Base-by-base conservation (phyloP, 2,329 filamentous ascomycete genomes). In the Penicillium sp. region DNA sequence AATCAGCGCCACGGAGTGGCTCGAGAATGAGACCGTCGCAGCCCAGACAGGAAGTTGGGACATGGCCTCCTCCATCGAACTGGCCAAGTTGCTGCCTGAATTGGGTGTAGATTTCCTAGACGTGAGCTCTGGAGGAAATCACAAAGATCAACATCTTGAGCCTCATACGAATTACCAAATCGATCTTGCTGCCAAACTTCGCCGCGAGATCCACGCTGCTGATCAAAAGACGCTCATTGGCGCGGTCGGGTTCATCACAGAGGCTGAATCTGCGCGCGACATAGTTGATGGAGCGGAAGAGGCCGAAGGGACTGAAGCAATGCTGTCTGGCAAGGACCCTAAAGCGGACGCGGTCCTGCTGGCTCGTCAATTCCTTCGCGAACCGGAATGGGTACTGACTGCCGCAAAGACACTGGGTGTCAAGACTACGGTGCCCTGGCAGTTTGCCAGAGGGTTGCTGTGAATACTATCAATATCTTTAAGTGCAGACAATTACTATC, bases 1-100 rank as follows among this genome's bases (percentile, higher is more conserved):
- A 11, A 83, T 92, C 64, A 86, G 83, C 48, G 87, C 85, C 0
- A 86, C 85, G 0, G 89, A 92, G 67, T 91, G 87, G 86, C 78
- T 92, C 0, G 86, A 90, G 45, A 78, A 57, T 1, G 51, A 60
- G 24, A 46, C 57, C 1, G 50, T 61, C 11, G 64, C 63, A 24
- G 57, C 56, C 14, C 45, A 60, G 29, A 55, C 55, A n/a, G 60
- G 67, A 41, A 71, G 62, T 43, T 80, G 77, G 77, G 71, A 74
- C 21, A 60, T 78, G 10, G 62, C 69, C 21, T 72, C 69, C 34
- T 75, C 73, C 2, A 68, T 75, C 16, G 55, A 64, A 38, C 62
- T 80, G 2, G 73, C 74, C 0, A 76, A 75, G 41, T 40, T 74
- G 4, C 67, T 79, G 1, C 73, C 77, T 0, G 66, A 62, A 7